These are phyloP conservation scores for Xanthoconium purpureum DNA, from an alignment of 768 basidiomycete genomes.

Conservation along the genomic window DNA sequence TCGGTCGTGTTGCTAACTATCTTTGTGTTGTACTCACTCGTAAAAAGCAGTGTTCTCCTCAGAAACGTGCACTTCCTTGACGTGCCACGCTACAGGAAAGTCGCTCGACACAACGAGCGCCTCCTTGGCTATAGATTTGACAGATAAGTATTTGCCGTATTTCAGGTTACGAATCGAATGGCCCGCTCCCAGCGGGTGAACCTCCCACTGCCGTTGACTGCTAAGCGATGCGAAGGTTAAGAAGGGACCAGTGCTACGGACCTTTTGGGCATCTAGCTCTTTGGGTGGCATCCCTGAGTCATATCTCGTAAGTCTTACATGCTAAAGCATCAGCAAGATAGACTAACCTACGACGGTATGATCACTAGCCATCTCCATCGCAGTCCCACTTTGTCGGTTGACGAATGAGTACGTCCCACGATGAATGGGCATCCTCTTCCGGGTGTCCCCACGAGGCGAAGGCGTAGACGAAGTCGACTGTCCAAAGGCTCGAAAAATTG, in stretches of 20 bases:
- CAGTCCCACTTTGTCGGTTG: constrained; percentile 33
- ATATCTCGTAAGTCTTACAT: neutral
- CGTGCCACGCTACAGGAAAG: constrained; percentile 28
- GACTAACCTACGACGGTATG: constrained; percentile 24
- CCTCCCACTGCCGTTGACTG: constrained; percentile 24
- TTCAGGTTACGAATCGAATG: constrained; percentile 31
- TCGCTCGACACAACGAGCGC: constrained; percentile 24
- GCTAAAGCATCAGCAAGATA: neutral
- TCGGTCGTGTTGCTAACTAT: neutral
- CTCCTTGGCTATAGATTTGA: constrained; percentile 26
- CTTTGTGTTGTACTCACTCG: constrained; percentile 16
- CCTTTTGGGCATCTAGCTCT: constrained; percentile 29
- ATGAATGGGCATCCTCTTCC: constrained; percentile 25
- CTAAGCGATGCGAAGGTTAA: neutral
- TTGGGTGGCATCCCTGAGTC: constrained; percentile 30
- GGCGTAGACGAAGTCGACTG: constrained; percentile 11
- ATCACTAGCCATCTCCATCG: constrained; percentile 28
- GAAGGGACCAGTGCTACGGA: neutral
- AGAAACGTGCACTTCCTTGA: constrained; percentile 22
- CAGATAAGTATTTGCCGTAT: constrained; percentile 30
- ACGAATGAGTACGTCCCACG: constrained; percentile 31
- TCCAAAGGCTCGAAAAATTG: constrained; percentile 21
- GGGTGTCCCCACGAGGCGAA: constrained; percentile 9
- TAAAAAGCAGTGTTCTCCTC: constrained; percentile 29
- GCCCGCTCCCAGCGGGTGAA: constrained; percentile 28